Conservation (phyloP, 192 early-diverging fungal species). For the Podila verticillata region DNA sequence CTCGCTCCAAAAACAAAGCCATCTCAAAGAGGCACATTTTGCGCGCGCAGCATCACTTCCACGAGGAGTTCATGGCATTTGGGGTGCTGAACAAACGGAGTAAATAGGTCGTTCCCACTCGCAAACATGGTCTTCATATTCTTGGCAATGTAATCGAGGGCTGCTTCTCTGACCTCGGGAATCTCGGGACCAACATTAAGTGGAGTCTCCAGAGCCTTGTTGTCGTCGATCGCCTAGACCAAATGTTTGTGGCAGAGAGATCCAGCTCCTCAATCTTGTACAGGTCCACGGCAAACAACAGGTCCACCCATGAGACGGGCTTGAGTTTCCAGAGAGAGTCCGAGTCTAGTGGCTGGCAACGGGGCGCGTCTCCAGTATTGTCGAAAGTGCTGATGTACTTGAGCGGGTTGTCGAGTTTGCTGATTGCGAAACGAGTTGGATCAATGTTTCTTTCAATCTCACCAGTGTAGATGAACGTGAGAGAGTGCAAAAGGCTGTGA, state of each 20-base stretch:
- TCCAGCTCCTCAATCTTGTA: neutral
- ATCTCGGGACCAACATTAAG: neutral
- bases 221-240: neutral
- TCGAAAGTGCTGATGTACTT: too few species aligned
- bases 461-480: slow-evolving; percentile 18
- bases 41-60: too few species aligned
- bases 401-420: too few species aligned
- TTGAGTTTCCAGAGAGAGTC: slow-evolving; percentile 10
- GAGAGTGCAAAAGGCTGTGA: neutral
- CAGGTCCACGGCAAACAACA: neutral
- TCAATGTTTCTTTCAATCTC: neutral
- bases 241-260: neutral
- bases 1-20: too few species aligned
- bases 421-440: neutral
- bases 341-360: neutral
- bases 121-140: slow-evolving; percentile 8
- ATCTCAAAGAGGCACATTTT: too few species aligned
- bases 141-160: neutral
- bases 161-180: neutral
- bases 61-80: neutral
- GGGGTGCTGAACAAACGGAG: neutral
- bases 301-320: slow-evolving; percentile 10
- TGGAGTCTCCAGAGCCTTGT: neutral
- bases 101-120: slow-evolving; percentile 15
- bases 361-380: too few species aligned